These are phyloP conservation scores for Cryptococcus sp. DNA, from an alignment of 1,284 basidiomycete species.

Conservation along the genomic window DNA sequence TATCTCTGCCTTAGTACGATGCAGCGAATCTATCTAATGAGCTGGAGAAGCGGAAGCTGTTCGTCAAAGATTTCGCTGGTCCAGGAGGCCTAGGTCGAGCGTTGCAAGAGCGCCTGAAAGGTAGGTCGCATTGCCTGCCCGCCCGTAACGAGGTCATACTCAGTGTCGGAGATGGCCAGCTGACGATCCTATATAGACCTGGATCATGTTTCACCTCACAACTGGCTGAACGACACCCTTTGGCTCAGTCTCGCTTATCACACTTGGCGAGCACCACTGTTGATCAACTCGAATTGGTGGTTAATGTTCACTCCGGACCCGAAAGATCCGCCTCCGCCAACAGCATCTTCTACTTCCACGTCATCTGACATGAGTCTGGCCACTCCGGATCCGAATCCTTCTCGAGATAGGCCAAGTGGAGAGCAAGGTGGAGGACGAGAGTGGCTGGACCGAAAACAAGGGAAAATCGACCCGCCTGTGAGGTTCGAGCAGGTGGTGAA, in stretches of 20 bases:
- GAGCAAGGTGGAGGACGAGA: constrained; percentile 41
- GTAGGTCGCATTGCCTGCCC: constrained; percentile 53
- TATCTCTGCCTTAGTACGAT: constrained; percentile 51
- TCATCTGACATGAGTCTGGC: background rate
- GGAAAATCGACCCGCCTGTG: constrained; percentile 43
- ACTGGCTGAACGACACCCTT: constrained; percentile 95
- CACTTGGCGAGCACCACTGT: constrained; percentile 81
- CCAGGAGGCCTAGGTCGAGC: constrained; percentile 64
- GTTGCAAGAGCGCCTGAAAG: constrained; percentile 78
- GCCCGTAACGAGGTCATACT: background rate
- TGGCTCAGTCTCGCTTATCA: constrained; percentile 91
- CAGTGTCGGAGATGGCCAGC: background rate
- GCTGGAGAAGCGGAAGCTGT: constrained; percentile 63
- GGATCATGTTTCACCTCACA: constrained; percentile 79
- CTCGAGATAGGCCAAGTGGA: constrained; percentile 19
- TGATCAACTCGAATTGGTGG: constrained; percentile 98
- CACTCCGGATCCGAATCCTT: constrained; percentile 31
- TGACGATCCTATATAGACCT: constrained; percentile 61
- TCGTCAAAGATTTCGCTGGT: constrained; percentile 70
- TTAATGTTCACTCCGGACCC: constrained; percentile 68
- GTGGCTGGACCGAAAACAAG: constrained; percentile 57
- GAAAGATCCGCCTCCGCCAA: constrained; percentile 50
- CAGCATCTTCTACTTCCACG: constrained; percentile 21
- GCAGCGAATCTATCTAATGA: constrained; percentile 62
- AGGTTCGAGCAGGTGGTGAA: constrained; percentile 43